These are phyloP conservation scores for Leccinum fuscescens DNA, from an alignment of 1,284 basidiomycete genomes.

Conservation along the genomic window DNA sequence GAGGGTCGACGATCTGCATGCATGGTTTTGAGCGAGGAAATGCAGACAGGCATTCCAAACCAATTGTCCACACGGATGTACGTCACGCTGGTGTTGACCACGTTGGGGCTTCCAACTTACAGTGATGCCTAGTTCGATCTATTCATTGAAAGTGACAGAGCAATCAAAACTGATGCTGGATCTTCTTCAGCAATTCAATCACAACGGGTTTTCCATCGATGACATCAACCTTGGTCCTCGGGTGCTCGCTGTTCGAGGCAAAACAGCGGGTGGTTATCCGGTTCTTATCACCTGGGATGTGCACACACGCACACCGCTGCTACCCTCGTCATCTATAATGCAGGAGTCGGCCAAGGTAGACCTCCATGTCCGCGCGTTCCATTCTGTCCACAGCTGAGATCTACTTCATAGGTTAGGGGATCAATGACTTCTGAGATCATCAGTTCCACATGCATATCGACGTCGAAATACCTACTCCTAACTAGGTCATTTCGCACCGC, in stretches of 20 bases:
- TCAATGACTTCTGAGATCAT: conserved; percentile 1
- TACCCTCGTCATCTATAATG: not conserved
- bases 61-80: conserved; percentile 6
- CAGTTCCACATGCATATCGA: conserved; percentile 8
- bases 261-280: not conserved
- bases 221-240: conserved; percentile 17
- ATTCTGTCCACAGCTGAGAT: not conserved
- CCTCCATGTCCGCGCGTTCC: not conserved
- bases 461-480: conserved; percentile 22
- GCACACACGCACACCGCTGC: conserved; percentile 1
- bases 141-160: conserved; percentile 3
- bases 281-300: conserved; percentile 12
- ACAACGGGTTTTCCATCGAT: not conserved
- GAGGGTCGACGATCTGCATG: conserved; percentile 21
- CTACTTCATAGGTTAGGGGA: not conserved
- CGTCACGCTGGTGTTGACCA: not conserved
- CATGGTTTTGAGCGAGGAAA: conserved; percentile 12
- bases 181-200: conserved; percentile 12
- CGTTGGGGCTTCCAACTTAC: not conserved
- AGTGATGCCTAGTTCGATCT: conserved; percentile 12
- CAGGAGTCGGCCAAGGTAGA: conserved; percentile 5
- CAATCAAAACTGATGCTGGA: not conserved
- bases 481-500: conserved; percentile 2
- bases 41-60: not conserved
- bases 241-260: conserved; percentile 8